Evolutionary conservation across 139 green algal species (phyloP), one percentile per base, ranked within the genome.

Genomic region (Microglena sp.): DNA sequence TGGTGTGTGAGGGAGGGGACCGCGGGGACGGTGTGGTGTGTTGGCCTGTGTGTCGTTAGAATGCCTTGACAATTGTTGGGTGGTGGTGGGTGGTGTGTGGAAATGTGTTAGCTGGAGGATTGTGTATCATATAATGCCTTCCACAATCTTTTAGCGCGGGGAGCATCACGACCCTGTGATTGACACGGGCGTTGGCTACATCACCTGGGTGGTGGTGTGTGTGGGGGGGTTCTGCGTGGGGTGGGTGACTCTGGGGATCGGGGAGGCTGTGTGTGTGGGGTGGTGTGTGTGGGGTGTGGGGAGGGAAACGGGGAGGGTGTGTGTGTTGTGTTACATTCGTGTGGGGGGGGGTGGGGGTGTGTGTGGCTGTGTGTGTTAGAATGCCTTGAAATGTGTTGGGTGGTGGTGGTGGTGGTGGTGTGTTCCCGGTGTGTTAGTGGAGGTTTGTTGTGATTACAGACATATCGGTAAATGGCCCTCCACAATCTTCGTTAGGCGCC

Each of bases 131-230:
- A n/a, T n/a, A n/a, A n/a, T n/a, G n/a, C n/a, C n/a, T n/a, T n/a
- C n/a, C n/a, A 33, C 33, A 8, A 65, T 50, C 33, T 53, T 50
- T 18, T 33, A 22, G 33, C 58, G 53, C n/a, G 6, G 21, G 58
- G 6, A 24, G 35, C 26, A 21, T 55, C 55, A 21, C 55, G 55
- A 7, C 66, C 35, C 24, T 35, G 65, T 21, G 65, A 6, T 53
- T 18, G 29, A 31, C 36, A 55, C 27, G n/a, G 11, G 53, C 64
- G 29, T 3, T 44, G 22, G 30, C 62, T 30, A n/a, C 33, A 34
- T 53, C 33, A 33, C 33, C 58, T 50, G 40, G 40, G 40, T 18
- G n/a, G 55, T n/a, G 27, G 33, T 64, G 58, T 4, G 58, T 58
- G 46, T 21, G 27, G 46, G 46, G 27, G 6, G 46, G 15, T 21